Conservation (phyloP, 257 asterid species). For the Phtheirospermum japonicum region DNA sequence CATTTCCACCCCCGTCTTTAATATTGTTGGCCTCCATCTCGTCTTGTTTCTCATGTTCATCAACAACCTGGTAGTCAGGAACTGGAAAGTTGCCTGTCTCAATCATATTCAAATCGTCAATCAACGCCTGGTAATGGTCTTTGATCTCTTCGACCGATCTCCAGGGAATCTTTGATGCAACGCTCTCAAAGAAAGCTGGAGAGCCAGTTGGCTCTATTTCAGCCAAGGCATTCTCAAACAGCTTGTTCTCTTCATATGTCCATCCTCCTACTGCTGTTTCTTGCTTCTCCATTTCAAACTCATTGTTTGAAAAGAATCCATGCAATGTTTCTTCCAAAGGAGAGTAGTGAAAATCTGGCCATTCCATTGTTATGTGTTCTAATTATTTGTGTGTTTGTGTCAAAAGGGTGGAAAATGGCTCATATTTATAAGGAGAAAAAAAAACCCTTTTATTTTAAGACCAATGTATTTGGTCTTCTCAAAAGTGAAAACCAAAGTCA, state of each 20-base stretch:
- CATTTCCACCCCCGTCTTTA: background rate
- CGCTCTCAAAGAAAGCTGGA: constrained; percentile 24
- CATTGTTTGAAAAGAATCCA: constrained; percentile 5
- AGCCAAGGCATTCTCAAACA: constrained; percentile 30
- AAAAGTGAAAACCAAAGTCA: constrained; percentile 25
- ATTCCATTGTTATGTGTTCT: constrained; percentile 24
- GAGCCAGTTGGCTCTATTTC: constrained; percentile 12
- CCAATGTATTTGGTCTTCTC: constrained; percentile 4
- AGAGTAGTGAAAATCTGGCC: constrained; percentile 20
- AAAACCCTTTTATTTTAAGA: background rate
- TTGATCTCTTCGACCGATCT: constrained; percentile 28
- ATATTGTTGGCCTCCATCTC: background rate
- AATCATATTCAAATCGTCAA: constrained; percentile 32
- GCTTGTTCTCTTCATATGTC: constrained; percentile 29
- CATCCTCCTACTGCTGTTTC: constrained; percentile 6
- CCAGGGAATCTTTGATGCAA: constrained; percentile 25
- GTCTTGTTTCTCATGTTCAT: background rate
- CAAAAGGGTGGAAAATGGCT: background rate
- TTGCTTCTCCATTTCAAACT: background rate
- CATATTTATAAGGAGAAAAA: constrained; percentile 16
- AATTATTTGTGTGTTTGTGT: background rate
- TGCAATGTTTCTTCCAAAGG: background rate
- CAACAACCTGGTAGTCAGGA: constrained; percentile 19
- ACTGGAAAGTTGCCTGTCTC: constrained; percentile 23
- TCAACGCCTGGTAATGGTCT: constrained; percentile 28